Percentiles rank a stretch among this genome's conserved stretches.
phyloP scores from a whole-genome alignment of 2,329 filamentous ascomycete genomes.

The Ceratocystis variospora region DNA sequence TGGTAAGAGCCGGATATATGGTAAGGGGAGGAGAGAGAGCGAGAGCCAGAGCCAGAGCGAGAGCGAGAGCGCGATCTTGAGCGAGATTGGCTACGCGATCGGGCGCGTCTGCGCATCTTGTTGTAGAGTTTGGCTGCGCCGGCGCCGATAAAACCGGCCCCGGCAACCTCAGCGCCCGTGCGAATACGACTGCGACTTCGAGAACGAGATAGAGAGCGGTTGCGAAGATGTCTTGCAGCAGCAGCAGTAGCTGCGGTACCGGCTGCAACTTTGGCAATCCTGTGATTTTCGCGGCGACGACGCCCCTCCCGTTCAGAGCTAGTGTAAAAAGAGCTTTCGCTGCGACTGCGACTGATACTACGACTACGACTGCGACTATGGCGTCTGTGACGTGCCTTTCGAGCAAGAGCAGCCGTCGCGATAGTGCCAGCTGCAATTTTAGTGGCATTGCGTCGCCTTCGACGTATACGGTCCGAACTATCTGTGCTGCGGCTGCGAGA shows the following conservation, averaged over 20 bases:
- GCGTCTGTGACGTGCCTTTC: slow-evolving; percentile 29
- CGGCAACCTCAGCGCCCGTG: slow-evolving; percentile 45
- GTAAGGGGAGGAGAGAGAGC: slow-evolving; percentile 19
- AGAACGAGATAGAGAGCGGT: slow-evolving; percentile 29
- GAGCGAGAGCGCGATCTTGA: slow-evolving; percentile 25
- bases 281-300: slow-evolving; percentile 23
- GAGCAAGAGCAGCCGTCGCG: slow-evolving; percentile 35
- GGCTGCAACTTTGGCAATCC: slow-evolving; percentile 42
- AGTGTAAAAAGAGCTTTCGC: neutral
- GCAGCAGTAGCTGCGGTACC: slow-evolving; percentile 46
- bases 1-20: neutral
- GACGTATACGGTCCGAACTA: neutral
- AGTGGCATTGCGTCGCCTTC: slow-evolving; percentile 32
- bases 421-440: slow-evolving; percentile 40
- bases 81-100: slow-evolving; percentile 35
- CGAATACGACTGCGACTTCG: slow-evolving; percentile 27
- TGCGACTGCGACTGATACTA: slow-evolving; percentile 33
- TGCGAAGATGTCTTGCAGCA: slow-evolving; percentile 42
- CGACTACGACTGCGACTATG: slow-evolving; percentile 35
- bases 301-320: neutral
- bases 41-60: slow-evolving; percentile 20
- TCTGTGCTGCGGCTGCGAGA: slow-evolving; percentile 26
- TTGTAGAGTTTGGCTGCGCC: slow-evolving; percentile 49
- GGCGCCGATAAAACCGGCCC: slow-evolving; percentile 45
- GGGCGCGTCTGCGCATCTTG: slow-evolving; percentile 38